Percentiles rank a stretch among this genome's conserved stretches.
Conservation (phyloP, 2,329 filamentous ascomycete genomes). For the Aschersonia sp. region DNA sequence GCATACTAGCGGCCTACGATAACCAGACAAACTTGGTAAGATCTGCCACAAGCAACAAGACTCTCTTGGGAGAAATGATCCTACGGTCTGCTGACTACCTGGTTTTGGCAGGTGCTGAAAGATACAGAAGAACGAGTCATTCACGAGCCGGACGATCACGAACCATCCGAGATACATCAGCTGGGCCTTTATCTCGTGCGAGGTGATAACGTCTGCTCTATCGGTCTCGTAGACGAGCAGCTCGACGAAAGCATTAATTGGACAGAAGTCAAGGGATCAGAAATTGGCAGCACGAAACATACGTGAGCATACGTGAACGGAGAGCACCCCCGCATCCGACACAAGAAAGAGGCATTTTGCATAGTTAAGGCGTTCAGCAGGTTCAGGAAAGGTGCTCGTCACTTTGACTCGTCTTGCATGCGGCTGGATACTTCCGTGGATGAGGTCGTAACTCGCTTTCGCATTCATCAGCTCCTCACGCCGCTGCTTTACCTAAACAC, state of each 20-base stretch:
- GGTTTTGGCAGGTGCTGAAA: constrained; percentile 48
- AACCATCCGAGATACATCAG: constrained; percentile 65
- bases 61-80: background rate
- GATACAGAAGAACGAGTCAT: constrained; percentile 83
- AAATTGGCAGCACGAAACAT: constrained; percentile 78
- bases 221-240: constrained; percentile 79
- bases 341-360: too few relatives aligned
- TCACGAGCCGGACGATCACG: constrained; percentile 66
- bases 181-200: constrained; percentile 85
- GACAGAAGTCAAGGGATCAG: constrained; percentile 72
- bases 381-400: too few relatives aligned
- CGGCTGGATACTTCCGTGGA: too few relatives aligned
- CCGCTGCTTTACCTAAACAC: constrained; percentile 35
- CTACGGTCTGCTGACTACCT: background rate
- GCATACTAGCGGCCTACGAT: constrained; percentile 74
- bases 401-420: too few relatives aligned
- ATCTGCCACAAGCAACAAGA: too few relatives aligned
- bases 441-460: too few relatives aligned
- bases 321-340: too few relatives aligned
- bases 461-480: too few relatives aligned
- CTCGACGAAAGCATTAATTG: constrained; percentile 87
- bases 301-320: constrained; percentile 14
- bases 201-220: constrained; percentile 85
- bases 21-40: constrained; percentile 73
- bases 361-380: too few relatives aligned